Conservation (phyloP, 306 rosid species). For the Styphnolobium japonicum region DNA sequence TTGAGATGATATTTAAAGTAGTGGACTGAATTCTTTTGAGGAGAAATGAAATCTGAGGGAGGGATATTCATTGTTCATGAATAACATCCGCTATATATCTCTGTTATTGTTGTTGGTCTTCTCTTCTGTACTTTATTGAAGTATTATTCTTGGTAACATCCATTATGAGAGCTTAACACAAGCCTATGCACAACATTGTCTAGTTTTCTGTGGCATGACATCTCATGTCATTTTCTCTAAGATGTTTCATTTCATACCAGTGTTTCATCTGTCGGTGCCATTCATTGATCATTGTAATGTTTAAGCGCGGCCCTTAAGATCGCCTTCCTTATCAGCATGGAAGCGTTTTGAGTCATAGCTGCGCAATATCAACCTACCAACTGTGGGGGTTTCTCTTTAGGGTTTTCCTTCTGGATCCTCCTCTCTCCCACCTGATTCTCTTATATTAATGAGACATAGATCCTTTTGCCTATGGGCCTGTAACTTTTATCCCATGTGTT, state of each 20-base stretch:
- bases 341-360: conserved; percentile 92
- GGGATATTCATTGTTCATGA: neutral
- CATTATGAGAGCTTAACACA: neutral
- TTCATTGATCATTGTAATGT: neutral
- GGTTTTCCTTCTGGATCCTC: conserved; percentile 69
- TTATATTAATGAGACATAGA: conserved; percentile 35
- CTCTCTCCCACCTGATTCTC: conserved; percentile 33
- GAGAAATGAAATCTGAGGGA: conserved; percentile 52
- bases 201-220: neutral
- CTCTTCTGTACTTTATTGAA: neutral
- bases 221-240: neutral
- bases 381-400: conserved; percentile 43
- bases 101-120: neutral
- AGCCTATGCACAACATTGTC: no score
- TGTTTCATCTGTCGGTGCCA: neutral
- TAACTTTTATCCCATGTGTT: neutral
- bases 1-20: conserved; percentile 35
- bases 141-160: neutral
- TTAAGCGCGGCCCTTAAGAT: conserved; percentile 89
- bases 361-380: conserved; percentile 46
- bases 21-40: conserved; percentile 58
- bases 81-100: no score
- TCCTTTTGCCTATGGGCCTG: conserved; percentile 28
- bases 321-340: conserved; percentile 72
- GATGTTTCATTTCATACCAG: neutral